Conservation (phyloP, 1,284 basidiomycete species). For the Ganoderma sinense region DNA sequence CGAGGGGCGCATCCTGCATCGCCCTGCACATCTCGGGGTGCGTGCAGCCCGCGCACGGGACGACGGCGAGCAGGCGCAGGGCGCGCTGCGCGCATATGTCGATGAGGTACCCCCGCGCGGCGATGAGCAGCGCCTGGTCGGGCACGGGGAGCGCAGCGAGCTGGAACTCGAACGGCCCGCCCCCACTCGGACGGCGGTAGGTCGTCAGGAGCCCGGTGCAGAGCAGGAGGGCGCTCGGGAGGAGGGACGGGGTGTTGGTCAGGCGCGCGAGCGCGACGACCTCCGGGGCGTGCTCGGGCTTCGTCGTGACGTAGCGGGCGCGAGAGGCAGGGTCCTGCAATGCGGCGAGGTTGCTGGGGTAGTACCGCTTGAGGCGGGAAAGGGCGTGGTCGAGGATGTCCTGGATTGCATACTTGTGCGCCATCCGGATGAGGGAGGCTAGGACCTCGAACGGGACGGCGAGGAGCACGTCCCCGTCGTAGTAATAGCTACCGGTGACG, state of each 20-base stretch:
- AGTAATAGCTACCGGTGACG: conserved; percentile 16
- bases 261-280: conserved; percentile 15
- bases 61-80: no score
- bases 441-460: conserved; percentile 6
- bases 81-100: no score
- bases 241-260: conserved; percentile 10
- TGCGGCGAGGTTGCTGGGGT: conserved; percentile 5
- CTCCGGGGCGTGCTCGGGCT: neutral
- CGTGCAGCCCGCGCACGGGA: no score
- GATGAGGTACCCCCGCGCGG: no score
- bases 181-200: no score
- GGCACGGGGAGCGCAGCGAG: no score
- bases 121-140: no score
- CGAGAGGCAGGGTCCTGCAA: conserved; percentile 6
- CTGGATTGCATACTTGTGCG: conserved; percentile 25
- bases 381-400: conserved; percentile 18
- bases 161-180: no score
- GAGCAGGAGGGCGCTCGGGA: conserved; percentile 13
- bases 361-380: conserved; percentile 20
- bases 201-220: conserved; percentile 4
- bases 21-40: no score
- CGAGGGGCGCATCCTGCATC: no score
- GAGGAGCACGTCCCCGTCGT: conserved; percentile 3
- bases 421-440: conserved; percentile 22
- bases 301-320: neutral